Base-by-base conservation (phyloP, 306 rosid genomes). In the Rosa chinensis region DNA sequence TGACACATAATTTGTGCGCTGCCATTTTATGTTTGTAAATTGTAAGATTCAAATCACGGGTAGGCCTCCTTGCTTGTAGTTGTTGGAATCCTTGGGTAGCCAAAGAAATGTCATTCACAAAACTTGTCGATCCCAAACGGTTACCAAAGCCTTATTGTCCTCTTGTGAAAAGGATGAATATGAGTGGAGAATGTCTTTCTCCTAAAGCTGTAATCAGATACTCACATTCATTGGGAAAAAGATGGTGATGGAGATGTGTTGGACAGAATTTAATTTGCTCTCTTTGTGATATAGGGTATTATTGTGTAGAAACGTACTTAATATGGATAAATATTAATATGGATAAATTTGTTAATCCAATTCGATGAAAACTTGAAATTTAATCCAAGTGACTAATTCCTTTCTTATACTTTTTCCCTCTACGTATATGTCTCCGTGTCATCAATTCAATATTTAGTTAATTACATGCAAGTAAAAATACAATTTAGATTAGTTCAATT, bases 181-280 rank as follows among this genome's bases (percentile, higher is more conserved):
- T 6, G 10, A 17, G 4, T 11, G 42, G 11, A 37, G 10, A 66
- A 37, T 66, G 70, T 39, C 71, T 66, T 9, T 68, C 17, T 68
- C 73, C 73, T 40, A 9, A 20, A 68, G 72, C 72, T 67, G 72
- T 67, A 67, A 18, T 20, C 72, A 67, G 72, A 67, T 32, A 9
- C 49, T 39, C 23, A 8, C 16, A 40, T 67, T 67, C n/a, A 67
- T 67, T 67, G 40, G 28, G 42, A 40, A 37, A 62, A 17, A 5
- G 47, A 66, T 37, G 47, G 70, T 18, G 44, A 66, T 8, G 45
- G 9, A 37, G 70, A 37, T 39, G 44, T 37, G 13, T 37, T 37
- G 2, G 5, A 59, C 39, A 13, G 25, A 62, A 28, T 63, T 62
- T 11, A 21, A 62, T 62, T 62, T 62, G 68, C 20, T 28, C 20